phyloP scores from a whole-genome alignment of 179 eudicot species.

The Actinidia polygama region DNA sequence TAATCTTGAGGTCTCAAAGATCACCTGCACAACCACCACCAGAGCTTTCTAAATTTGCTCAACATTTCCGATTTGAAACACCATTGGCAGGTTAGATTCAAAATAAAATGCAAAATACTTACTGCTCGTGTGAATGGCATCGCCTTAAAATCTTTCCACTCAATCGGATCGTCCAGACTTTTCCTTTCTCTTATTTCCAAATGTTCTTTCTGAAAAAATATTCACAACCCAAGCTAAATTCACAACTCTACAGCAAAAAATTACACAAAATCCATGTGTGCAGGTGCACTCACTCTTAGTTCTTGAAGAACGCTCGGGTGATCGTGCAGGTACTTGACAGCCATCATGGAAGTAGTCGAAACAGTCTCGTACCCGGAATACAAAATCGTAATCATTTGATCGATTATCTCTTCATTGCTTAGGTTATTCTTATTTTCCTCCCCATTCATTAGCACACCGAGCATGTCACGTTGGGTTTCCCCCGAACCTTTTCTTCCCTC shows the following conservation, averaged over 20 bases:
- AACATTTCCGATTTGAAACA: background rate
- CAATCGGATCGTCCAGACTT: slow-evolving; percentile 75
- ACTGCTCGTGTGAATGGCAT: slow-evolving; percentile 95
- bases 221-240: background rate
- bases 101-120: slow-evolving; percentile 26
- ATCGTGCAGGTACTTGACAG: slow-evolving; percentile 96
- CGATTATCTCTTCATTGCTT: slow-evolving; percentile 89
- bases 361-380: slow-evolving; percentile 98
- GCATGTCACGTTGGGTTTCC: slow-evolving; percentile 63
- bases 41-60: background rate
- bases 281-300: slow-evolving; percentile 62
- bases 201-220: slow-evolving; percentile 70
- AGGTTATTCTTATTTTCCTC: slow-evolving; percentile 61
- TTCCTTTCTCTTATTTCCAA: slow-evolving; percentile 76
- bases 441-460: slow-evolving; percentile 57
- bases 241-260: background rate
- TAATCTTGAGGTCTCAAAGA: slow-evolving; percentile 91
- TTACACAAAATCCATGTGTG: background rate
- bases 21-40: slow-evolving; percentile 50
- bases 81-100: background rate
- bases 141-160: slow-evolving; percentile 80
- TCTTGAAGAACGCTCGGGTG: slow-evolving; percentile 87
- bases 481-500: slow-evolving; percentile 63
- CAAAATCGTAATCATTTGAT: slow-evolving; percentile 86
- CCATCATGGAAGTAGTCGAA: slow-evolving; percentile 99